Evolutionary conservation across 257 asterid genomes (phyloP).

Genomic region (Solanum phureja): DNA sequence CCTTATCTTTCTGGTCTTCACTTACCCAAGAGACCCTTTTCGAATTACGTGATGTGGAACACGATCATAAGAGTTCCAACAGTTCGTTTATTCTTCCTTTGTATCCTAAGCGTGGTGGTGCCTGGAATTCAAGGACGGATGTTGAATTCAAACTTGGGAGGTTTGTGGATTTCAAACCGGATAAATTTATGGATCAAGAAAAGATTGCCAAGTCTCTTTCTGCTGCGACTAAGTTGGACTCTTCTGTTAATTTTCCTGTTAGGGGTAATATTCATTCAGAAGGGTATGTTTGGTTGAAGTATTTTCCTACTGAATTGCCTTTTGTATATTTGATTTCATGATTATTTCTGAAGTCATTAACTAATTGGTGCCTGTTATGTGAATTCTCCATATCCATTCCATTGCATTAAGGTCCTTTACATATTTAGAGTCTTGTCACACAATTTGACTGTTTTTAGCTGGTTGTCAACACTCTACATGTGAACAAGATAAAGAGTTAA

Average conservation of each 20-base stretch:
- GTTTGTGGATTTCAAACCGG: conserved; percentile 18
- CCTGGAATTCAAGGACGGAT: conserved; percentile 10
- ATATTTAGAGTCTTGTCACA: background rate
- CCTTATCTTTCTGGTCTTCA: conserved; percentile 39
- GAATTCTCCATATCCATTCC: background rate
- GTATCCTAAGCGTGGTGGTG: conserved; percentile 31
- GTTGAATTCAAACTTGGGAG: conserved; percentile 49
- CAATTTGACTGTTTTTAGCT: background rate
- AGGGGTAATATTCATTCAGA: conserved; percentile 46
- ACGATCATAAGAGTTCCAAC: conserved; percentile 21
- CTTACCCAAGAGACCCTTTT: conserved; percentile 21
- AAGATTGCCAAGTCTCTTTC: conserved; percentile 9
- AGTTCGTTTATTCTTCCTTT: conserved; percentile 39
- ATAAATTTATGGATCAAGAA: conserved; percentile 1
- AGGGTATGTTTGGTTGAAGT: conserved; percentile 33
- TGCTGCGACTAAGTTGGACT: conserved; percentile 27
- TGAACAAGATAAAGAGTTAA: background rate
- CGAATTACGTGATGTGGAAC: conserved; percentile 25
- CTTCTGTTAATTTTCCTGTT: conserved; percentile 36
- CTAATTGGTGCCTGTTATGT: background rate
- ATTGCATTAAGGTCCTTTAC: background rate
- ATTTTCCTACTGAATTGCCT: background rate
- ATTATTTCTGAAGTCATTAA: background rate
- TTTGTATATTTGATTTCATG: background rate
- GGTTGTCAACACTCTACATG: background rate